Conservation (phyloP, 2,329 filamentous ascomycete genomes). For the Talaromyces sp. region DNA sequence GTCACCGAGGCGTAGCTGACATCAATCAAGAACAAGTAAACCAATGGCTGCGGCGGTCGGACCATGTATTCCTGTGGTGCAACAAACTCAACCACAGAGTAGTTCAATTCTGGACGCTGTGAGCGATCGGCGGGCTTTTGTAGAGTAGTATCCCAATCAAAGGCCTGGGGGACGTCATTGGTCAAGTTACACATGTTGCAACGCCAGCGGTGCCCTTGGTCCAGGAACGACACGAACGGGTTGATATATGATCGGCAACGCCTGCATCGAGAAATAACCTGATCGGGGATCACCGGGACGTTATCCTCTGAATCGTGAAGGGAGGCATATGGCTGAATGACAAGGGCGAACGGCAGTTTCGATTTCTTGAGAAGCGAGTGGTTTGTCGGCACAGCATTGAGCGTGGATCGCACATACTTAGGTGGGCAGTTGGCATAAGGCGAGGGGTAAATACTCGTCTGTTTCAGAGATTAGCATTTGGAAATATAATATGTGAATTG, state of each 20-base stretch:
- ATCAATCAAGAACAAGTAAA: constrained; percentile 93
- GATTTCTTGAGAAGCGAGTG: constrained; percentile 94
- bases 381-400: constrained; percentile 90
- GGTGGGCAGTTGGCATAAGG: constrained; percentile 85
- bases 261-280: constrained; percentile 93
- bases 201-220: constrained; percentile 95
- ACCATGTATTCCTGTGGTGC: constrained; percentile 99
- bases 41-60: constrained; percentile 86
- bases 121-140: constrained; percentile 90
- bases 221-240: constrained; percentile 91
- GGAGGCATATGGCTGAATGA: constrained; percentile 91
- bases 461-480: constrained; percentile 28
- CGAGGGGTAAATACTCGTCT: constrained; percentile 88
- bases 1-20: constrained; percentile 88
- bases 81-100: constrained; percentile 95
- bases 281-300: constrained; percentile 88
- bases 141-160: constrained; percentile 91
- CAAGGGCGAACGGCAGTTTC: constrained; percentile 86
- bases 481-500: not conserved
- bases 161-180: constrained; percentile 98
- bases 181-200: constrained; percentile 99
- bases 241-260: constrained; percentile 97
- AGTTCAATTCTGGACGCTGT: constrained; percentile 87
- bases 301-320: constrained; percentile 90
- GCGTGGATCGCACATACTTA: constrained; percentile 90